Base-by-base conservation (phyloP, 176 grass and related monocot species). In the Carex pumila region DNA sequence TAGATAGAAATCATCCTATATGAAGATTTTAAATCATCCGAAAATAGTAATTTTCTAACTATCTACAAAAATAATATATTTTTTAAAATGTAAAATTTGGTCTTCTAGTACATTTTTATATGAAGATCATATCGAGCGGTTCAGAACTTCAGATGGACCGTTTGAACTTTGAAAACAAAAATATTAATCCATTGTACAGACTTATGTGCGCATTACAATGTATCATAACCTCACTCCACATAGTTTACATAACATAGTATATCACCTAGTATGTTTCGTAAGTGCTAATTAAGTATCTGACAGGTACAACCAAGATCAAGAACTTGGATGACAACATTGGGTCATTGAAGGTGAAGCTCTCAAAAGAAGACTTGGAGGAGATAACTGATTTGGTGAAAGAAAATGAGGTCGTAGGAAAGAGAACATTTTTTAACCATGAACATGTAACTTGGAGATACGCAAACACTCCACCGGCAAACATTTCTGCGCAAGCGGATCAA, bases 261-360 rank as follows among this genome's bases (percentile, higher is more conserved):
- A 61, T 64, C 21, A 65, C 2, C 79, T 63, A 53, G 14, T 83
- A 53, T 72, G 12, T 9, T 45, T 67, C 21, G 14, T 71, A 37
- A 5, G 34, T 60, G 11, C 61, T 25, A 36, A 80, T 83, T 81
- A 71, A 21, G 59, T 78, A 74, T 73, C 65, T 90, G 63, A 81
- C 60, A 94, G 14, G 90, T 32, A 94, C 93, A 71, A 94, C 93
- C 31, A 94, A 92, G 83, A 90, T 90, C 18, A 94, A 87, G 65
- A 94, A 94, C 73, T 85, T 92, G 54, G 90, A 94, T 86, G 78
- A 87, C 77, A 94, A 92, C 85, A 89, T 94, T 81, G 90, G 84
- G 12, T 88, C 93, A 12, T 87, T 92, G 25, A 89, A 90, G 60
- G 57, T 92, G 71, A 94, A 85, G 32, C 86, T 94, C 21, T 85